A percentile compares a stretch with the other conserved stretches of the same genome.
Conservation (phyloP, 441 rosid species). For the Mallotus japonicus region DNA sequence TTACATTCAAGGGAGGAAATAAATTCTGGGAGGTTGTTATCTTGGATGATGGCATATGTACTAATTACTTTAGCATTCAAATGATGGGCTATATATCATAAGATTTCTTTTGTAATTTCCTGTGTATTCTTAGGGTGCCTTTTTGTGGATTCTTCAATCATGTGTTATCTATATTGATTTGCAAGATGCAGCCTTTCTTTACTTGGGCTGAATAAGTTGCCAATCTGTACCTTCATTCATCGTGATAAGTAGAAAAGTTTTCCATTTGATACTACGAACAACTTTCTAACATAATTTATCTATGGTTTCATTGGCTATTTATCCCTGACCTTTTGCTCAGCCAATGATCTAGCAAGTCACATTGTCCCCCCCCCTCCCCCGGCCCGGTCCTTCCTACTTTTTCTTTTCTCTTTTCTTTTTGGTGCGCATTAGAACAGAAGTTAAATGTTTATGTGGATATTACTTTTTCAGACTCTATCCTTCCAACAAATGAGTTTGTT, state of each 20-base stretch:
- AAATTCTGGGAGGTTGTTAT: slow-evolving; percentile 40
- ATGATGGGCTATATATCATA: slow-evolving; percentile 36
- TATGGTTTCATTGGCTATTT: neutral
- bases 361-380: too few species aligned
- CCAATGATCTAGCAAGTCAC: neutral
- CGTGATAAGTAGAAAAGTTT: neutral
- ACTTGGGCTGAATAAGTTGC: neutral
- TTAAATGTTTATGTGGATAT: neutral
- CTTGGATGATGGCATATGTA: slow-evolving; percentile 45
- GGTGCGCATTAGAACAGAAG: neutral
- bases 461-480: neutral
- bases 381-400: too few species aligned
- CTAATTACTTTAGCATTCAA: slow-evolving; percentile 43
- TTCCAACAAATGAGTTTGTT: neutral
- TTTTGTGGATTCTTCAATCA: neutral
- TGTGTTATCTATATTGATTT: neutral
- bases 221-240: neutral
- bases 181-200: neutral
- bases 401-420: too few species aligned
- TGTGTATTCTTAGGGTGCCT: slow-evolving; percentile 26
- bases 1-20: slow-evolving; percentile 43
- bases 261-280: neutral
- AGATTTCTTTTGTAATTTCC: slow-evolving; percentile 23
- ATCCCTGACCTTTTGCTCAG: neutral
- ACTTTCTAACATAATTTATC: neutral